These are phyloP conservation scores for Limtongozyma cylindracea DNA, from an alignment of 805 yeast genomes.

Conservation along the genomic window DNA sequence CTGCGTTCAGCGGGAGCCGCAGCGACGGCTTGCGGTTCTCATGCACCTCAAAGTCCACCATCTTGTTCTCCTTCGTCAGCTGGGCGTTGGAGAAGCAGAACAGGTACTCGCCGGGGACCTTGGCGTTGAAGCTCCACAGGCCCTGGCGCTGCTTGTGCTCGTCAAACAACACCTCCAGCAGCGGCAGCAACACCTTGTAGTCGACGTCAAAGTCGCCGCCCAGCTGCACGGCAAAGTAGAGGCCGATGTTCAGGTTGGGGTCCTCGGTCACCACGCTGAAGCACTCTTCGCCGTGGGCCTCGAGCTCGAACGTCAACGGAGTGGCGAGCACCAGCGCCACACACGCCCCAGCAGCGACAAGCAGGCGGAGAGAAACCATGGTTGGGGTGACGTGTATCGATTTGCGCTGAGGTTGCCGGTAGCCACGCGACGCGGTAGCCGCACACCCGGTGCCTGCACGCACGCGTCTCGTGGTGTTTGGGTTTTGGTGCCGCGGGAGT, in stretches of 20 bases:
- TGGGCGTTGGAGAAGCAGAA: slow-evolving; percentile 68
- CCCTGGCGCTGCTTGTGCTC: slow-evolving; percentile 54
- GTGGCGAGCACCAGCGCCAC: too few relatives aligned
- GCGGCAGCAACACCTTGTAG: slow-evolving; percentile 35
- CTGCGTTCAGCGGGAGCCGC: too few relatives aligned
- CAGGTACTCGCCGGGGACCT: slow-evolving; percentile 53
- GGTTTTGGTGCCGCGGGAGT: too few relatives aligned
- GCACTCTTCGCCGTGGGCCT: slow-evolving; percentile 55
- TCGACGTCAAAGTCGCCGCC: slow-evolving; percentile 69
- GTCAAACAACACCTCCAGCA: slow-evolving; percentile 20
- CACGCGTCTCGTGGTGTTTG: too few relatives aligned
- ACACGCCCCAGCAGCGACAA: too few relatives aligned
- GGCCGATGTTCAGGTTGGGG: slow-evolving; percentile 35
- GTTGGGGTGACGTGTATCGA: too few relatives aligned
- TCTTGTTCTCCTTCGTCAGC: slow-evolving; percentile 63
- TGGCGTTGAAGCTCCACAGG: slow-evolving; percentile 49
- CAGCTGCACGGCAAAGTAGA: slow-evolving; percentile 62
- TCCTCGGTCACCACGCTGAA: slow-evolving; percentile 42
- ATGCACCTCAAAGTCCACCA: slow-evolving; percentile 58
- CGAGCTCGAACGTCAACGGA: slow-evolving; percentile 47
- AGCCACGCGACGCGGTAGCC: too few relatives aligned
- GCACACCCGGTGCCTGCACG: too few relatives aligned
- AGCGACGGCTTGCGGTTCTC: slow-evolving; percentile 23
- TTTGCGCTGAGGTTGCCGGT: too few relatives aligned
- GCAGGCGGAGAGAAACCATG: too few relatives aligned